phyloP scores from a whole-genome alignment of 331 rosid species.

The Quercus phellos region DNA sequence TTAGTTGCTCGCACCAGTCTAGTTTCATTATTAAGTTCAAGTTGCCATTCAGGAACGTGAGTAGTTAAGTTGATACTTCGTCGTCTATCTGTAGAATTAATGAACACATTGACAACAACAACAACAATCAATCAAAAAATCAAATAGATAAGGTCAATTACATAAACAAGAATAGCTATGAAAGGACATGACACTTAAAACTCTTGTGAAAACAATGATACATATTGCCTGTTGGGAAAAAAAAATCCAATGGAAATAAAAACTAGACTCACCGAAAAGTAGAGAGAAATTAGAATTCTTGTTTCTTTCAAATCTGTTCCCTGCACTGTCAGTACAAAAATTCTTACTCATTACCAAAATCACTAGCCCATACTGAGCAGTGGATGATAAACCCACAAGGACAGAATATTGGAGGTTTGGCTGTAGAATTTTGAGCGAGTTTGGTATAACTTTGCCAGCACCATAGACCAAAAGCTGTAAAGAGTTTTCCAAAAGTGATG shows the following conservation, averaged over 20 bases:
- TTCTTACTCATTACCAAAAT: conserved; percentile 71
- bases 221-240: conserved; percentile 1
- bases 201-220: background rate
- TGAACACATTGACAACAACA: background rate
- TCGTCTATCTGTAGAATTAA: conserved; percentile 67
- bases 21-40: conserved; percentile 55
- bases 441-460: conserved; percentile 76
- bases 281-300: conserved; percentile 44
- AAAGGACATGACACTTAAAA: background rate
- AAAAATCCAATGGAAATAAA: background rate
- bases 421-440: conserved; percentile 56
- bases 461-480: conserved; percentile 86
- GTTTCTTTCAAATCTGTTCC: conserved; percentile 63
- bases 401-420: conserved; percentile 66
- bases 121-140: too few relatives aligned
- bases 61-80: conserved; percentile 59
- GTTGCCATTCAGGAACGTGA: conserved; percentile 58
- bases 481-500: conserved; percentile 3
- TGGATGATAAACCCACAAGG: conserved; percentile 51
- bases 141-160: too few relatives aligned
- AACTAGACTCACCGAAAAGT: conserved; percentile 63
- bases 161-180: background rate
- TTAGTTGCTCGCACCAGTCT: conserved; percentile 86
- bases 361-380: conserved; percentile 53
- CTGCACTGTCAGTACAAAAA: conserved; percentile 83